These are phyloP conservation scores for Gamsiella multidivaricata DNA, from an alignment of 192 early-diverging fungal species.

Conservation along the genomic window DNA sequence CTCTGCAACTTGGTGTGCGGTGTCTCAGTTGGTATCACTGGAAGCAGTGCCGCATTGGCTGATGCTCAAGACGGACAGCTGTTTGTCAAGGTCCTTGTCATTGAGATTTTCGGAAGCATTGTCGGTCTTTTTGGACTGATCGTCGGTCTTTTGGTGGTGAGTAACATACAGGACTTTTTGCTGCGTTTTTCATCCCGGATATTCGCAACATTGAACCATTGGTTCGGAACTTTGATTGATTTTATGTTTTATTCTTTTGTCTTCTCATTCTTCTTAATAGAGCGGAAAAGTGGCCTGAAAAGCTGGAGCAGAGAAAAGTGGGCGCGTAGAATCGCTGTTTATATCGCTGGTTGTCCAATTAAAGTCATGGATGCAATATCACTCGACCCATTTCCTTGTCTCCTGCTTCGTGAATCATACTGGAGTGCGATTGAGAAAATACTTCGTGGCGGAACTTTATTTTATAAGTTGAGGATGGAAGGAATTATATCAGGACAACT, in stretches of 20 bases:
- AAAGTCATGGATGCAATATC: too few relatives aligned
- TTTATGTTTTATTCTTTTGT: background rate
- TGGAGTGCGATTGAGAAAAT: too few relatives aligned
- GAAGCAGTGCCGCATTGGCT: slow-evolving; percentile 93
- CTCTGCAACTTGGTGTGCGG: slow-evolving; percentile 94
- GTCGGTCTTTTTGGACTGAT: slow-evolving; percentile 98
- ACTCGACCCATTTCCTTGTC: too few relatives aligned
- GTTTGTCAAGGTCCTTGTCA: slow-evolving; percentile 97
- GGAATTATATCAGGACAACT: too few relatives aligned
- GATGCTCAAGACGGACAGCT: slow-evolving; percentile 94
- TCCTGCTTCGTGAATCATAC: too few relatives aligned
- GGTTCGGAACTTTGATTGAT: background rate
- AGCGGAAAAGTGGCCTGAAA: slow-evolving; percentile 29
- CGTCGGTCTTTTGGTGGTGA: slow-evolving; percentile 86
- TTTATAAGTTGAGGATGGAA: too few relatives aligned
- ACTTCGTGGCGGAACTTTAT: too few relatives aligned
- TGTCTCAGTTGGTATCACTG: slow-evolving; percentile 91
- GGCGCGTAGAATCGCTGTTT: background rate
- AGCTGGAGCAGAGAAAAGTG: background rate
- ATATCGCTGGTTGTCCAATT: background rate
- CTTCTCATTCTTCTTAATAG: background rate
- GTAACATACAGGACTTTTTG: background rate
- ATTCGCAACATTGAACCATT: too few relatives aligned
- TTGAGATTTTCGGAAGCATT: slow-evolving; percentile 97
- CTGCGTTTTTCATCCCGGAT: too few relatives aligned